Conservation (phyloP, 2,329 filamentous ascomycete genomes). For the Talaromyces sp. region DNA sequence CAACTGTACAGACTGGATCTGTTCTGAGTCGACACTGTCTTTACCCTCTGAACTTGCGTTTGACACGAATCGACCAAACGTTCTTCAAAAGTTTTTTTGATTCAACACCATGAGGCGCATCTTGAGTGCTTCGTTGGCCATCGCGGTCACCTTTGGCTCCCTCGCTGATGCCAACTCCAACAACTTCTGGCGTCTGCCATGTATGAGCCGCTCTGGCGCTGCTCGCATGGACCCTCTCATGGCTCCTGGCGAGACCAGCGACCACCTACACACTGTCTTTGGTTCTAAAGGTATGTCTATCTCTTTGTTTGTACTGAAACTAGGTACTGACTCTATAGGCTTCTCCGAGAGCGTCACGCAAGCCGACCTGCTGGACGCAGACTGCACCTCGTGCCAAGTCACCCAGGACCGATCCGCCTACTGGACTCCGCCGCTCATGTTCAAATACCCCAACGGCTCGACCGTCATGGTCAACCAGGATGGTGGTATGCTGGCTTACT, state of each 20-base stretch:
- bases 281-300: slow-evolving; percentile 65
- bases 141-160: not conserved
- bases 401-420: slow-evolving; percentile 81
- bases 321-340: slow-evolving; percentile 42
- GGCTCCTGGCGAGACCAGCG: slow-evolving; percentile 52
- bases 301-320: not conserved
- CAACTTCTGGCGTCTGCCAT: slow-evolving; percentile 83
- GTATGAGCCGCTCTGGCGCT: slow-evolving; percentile 63
- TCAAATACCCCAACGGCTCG: slow-evolving; percentile 62
- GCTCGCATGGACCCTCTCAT: slow-evolving; percentile 75
- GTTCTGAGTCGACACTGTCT: not conserved
- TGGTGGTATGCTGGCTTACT: slow-evolving; percentile 88
- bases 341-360: slow-evolving; percentile 58
- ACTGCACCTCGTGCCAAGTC: slow-evolving; percentile 78
- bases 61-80: not conserved
- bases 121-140: not conserved
- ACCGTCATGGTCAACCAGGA: slow-evolving; percentile 66
- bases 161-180: not conserved
- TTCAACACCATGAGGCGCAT: not conserved
- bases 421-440: slow-evolving; percentile 78
- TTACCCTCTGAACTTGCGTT: not conserved
- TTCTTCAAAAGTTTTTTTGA: not conserved
- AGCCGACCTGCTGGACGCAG: slow-evolving; percentile 52
- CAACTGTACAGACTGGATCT: not conserved
- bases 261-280: slow-evolving; percentile 70